Conservation (phyloP, 306 rosid genomes). For the Casuarina equisetifolia region DNA sequence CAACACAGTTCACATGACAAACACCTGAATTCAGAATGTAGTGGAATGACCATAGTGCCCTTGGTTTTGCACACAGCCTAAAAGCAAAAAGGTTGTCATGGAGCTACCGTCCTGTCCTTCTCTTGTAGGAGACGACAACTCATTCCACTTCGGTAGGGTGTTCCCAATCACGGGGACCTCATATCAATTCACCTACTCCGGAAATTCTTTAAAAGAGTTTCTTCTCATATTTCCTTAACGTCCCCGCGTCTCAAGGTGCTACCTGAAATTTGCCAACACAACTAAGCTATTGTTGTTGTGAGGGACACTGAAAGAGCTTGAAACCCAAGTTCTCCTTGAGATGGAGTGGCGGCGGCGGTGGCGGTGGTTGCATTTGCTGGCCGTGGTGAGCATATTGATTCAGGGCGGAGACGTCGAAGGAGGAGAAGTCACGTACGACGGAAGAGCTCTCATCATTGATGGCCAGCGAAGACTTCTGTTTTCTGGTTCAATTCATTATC, state of each 20-base stretch:
- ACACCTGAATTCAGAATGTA: no score
- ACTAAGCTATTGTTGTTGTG: background rate
- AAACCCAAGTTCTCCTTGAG: background rate
- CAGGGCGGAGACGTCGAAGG: background rate
- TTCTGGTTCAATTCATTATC: constrained; percentile 87
- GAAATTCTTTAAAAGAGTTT: no score
- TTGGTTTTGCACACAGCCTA: background rate
- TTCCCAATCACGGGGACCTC: no score
- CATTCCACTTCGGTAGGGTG: no score
- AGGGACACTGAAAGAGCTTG: background rate
- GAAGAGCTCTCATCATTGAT: constrained; percentile 74
- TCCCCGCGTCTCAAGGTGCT: background rate
- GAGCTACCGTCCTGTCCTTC: no score
- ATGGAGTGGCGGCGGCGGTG: constrained; percentile 37
- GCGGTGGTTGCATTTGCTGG: constrained; percentile 15
- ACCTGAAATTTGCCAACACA: no score
- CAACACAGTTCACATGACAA: no score
- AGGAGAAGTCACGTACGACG: constrained; percentile 55
- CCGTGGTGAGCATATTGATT: background rate
- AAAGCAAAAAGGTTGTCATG: no score
- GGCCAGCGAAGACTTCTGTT: constrained; percentile 65
- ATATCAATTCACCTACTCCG: constrained; percentile 3
- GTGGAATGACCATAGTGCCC: background rate
- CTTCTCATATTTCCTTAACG: background rate
- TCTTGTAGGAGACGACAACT: no score